Evolutionary conservation across 2,329 filamentous ascomycete genomes (phyloP).

Genomic region (Fulvia fulva): DNA sequence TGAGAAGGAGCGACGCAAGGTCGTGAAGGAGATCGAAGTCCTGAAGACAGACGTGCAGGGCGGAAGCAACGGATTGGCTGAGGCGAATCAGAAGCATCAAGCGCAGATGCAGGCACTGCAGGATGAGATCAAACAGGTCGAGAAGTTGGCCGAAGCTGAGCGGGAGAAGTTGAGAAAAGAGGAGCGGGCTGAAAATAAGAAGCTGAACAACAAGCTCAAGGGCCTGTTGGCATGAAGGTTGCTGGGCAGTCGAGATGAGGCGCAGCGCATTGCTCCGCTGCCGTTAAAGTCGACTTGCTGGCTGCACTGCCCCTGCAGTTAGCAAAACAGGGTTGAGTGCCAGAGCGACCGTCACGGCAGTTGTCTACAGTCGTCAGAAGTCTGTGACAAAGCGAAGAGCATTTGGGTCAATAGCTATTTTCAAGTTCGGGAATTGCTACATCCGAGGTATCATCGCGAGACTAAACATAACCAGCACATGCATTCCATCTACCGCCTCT

Average conservation of each 20-base stretch:
- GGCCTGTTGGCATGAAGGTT: conserved; percentile 9
- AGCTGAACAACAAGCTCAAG: conserved; percentile 21
- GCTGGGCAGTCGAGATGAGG: too few species aligned
- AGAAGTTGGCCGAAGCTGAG: conserved; percentile 18
- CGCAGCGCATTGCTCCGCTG: too few species aligned
- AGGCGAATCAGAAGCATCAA: conserved; percentile 10
- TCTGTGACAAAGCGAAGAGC: not conserved
- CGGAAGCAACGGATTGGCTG: conserved; percentile 7
- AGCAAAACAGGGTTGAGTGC: too few species aligned
- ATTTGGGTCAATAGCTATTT: not conserved
- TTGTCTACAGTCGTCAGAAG: too few species aligned
- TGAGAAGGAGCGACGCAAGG: conserved; percentile 11
- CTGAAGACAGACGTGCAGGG: conserved; percentile 14
- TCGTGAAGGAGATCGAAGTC: conserved; percentile 21
- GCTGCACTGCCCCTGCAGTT: too few species aligned
- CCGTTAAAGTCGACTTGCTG: too few species aligned
- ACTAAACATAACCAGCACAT: not conserved
- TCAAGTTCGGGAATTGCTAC: not conserved
- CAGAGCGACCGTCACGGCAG: too few species aligned
- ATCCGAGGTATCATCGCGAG: not conserved
- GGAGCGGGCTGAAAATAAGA: conserved; percentile 10
- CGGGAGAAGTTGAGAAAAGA: conserved; percentile 19
- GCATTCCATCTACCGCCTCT: not conserved
- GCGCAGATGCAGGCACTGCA: conserved; percentile 16
- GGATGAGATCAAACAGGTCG: conserved; percentile 14